Conservation (phyloP, 2,329 filamentous ascomycete genomes). For the Trichoderma koningiopsis region DNA sequence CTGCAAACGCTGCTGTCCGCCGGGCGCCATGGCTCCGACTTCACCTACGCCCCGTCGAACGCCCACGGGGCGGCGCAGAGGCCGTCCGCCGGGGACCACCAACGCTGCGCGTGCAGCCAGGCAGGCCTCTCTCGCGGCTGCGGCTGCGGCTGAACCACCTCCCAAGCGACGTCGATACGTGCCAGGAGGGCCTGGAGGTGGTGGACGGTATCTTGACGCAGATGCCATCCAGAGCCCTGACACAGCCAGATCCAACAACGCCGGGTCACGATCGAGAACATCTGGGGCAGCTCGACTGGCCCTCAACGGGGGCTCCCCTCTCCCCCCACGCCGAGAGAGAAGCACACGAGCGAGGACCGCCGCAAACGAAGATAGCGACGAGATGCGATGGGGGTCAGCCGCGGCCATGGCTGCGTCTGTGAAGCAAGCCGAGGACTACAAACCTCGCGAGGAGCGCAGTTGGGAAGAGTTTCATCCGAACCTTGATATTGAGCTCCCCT, state of each 20-base stretch:
- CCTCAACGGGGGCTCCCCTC: conserved; percentile 40
- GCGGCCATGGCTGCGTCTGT: conserved; percentile 85
- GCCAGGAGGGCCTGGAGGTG: conserved; percentile 82
- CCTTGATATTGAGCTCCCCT: conserved; percentile 80
- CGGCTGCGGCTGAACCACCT: conserved; percentile 57
- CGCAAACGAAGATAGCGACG: conserved; percentile 56
- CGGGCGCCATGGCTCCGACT: conserved; percentile 37
- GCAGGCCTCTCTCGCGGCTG: conserved; percentile 39
- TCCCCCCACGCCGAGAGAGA: conserved; percentile 58
- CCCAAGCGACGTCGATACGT: conserved; percentile 76
- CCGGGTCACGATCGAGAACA: conserved; percentile 52
- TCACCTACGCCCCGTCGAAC: conserved; percentile 46
- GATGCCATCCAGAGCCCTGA: conserved; percentile 64
- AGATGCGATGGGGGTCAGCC: conserved; percentile 80
- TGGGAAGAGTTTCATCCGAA: conserved; percentile 99
- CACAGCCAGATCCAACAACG: conserved; percentile 44
- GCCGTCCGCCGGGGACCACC: conserved; percentile 49
- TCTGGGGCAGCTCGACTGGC: conserved; percentile 50
- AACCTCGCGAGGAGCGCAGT: conserved; percentile 91
- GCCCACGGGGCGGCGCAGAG: conserved; percentile 49
- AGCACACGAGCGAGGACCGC: conserved; percentile 57
- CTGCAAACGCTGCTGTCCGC: conserved; percentile 2
- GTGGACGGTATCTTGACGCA: conserved; percentile 79
- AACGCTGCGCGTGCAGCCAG: conserved; percentile 47
- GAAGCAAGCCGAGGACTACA: conserved; percentile 93